phyloP scores from a whole-genome alignment of 768 basidiomycete species.

The Auricularia heimuer region DNA sequence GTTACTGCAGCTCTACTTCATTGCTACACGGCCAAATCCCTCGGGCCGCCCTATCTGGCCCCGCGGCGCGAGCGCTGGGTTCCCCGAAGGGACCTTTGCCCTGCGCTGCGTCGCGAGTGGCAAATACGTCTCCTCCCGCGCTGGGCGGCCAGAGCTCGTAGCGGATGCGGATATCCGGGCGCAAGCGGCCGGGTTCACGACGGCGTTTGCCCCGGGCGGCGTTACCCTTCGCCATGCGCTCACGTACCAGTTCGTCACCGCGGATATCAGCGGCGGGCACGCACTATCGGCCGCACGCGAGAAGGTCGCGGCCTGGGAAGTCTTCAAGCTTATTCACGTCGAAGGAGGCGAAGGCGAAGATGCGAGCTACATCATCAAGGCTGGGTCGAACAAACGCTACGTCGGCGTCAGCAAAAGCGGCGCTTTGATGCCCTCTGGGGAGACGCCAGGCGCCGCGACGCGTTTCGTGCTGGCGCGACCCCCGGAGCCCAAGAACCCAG shows the following conservation, averaged over 20 bases:
- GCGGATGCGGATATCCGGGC: conserved; percentile 15
- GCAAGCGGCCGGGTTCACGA: conserved; percentile 17
- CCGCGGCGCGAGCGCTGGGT: conserved; percentile 13
- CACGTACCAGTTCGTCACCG: conserved; percentile 24
- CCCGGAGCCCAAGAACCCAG: neutral
- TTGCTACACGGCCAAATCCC: conserved; percentile 23
- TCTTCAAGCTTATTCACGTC: conserved; percentile 22
- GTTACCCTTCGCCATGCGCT: conserved; percentile 20
- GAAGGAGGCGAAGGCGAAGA: conserved; percentile 14
- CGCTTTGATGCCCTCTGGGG: conserved; percentile 11
- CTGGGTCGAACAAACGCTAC: conserved; percentile 23
- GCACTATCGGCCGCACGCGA: conserved; percentile 21
- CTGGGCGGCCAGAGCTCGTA: conserved; percentile 17
- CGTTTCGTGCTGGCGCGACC: neutral
- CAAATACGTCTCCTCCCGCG: conserved; percentile 16
- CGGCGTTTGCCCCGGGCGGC: conserved; percentile 23
- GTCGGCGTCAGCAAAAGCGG: conserved; percentile 18
- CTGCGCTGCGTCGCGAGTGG: conserved; percentile 19
- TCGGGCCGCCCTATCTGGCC: conserved; percentile 10
- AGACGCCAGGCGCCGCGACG: neutral
- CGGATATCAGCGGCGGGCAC: conserved; percentile 20
- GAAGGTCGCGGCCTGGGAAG: conserved; percentile 22
- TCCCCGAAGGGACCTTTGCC: conserved; percentile 23
- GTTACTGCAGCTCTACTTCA: conserved; percentile 19
- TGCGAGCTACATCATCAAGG: conserved; percentile 22